phyloP scores from a whole-genome alignment of 495 filamentous ascomycete genomes.

The Penicillium coffeae region DNA sequence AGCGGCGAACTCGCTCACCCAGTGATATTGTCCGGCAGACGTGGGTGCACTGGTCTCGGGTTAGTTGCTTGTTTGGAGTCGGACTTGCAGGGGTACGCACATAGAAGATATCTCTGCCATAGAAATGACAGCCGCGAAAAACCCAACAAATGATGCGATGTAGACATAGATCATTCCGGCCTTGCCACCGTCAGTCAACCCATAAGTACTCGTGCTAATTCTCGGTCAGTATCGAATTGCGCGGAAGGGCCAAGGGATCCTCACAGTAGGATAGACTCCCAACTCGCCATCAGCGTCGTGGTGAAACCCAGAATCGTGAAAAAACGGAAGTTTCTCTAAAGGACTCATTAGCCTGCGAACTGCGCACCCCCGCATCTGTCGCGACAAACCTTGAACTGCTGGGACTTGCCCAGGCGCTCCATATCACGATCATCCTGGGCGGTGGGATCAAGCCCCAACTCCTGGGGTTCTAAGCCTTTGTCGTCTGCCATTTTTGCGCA shows the following conservation, averaged over 20 bases:
- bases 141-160: constrained; percentile 38
- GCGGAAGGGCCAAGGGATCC: neutral
- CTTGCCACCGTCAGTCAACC: constrained; percentile 42
- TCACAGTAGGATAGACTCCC: constrained; percentile 44
- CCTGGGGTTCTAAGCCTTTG: constrained; percentile 19
- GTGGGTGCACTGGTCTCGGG: constrained; percentile 32
- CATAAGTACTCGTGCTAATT: constrained; percentile 33
- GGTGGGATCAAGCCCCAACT: constrained; percentile 16
- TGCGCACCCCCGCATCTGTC: neutral
- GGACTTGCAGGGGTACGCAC: constrained; percentile 15
- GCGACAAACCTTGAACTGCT: constrained; percentile 35
- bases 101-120: constrained; percentile 49
- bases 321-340: constrained; percentile 43
- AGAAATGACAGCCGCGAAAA: constrained; percentile 37
- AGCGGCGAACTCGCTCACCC: constrained; percentile 43
- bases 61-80: neutral
- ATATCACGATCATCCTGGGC: constrained; percentile 36
- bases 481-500: constrained; percentile 4
- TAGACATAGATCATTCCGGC: constrained; percentile 49
- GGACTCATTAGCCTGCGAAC: constrained; percentile 1
- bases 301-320: constrained; percentile 46
- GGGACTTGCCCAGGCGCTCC: constrained; percentile 37
- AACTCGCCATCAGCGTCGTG: constrained; percentile 45
- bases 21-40: constrained; percentile 47
- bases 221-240: neutral